Conservation (phyloP, 352 stramenopile species). For the Pythium chondricola region DNA sequence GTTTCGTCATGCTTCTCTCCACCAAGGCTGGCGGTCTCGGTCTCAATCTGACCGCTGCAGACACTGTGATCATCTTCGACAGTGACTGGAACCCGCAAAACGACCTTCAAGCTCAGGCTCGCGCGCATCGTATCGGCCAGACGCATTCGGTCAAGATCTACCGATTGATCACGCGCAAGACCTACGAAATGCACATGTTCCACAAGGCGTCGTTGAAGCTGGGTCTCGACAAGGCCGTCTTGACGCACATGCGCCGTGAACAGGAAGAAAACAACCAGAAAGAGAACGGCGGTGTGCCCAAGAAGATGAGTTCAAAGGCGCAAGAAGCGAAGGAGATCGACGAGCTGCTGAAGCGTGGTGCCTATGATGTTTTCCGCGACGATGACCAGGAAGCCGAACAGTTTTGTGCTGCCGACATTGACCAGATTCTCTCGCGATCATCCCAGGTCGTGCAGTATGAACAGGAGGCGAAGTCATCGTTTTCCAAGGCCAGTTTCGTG, state of each 20-base stretch:
- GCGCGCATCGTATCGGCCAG: slow-evolving; percentile 89
- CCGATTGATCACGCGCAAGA: slow-evolving; percentile 85
- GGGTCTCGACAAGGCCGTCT: slow-evolving; percentile 89
- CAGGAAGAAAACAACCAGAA: slow-evolving; percentile 68
- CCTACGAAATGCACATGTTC: slow-evolving; percentile 95
- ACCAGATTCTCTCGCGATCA: slow-evolving; percentile 93
- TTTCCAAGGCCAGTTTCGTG: slow-evolving; percentile 92
- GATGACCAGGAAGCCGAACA: slow-evolving; percentile 89
- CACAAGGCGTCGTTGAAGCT: slow-evolving; percentile 90
- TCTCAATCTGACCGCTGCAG: slow-evolving; percentile 89
- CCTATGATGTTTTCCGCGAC: slow-evolving; percentile 90
- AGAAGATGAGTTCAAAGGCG: slow-evolving; percentile 67
- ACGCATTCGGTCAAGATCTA: slow-evolving; percentile 90
- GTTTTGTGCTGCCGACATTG: slow-evolving; percentile 97
- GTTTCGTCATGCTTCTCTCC: slow-evolving; percentile 97
- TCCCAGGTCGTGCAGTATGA: slow-evolving; percentile 84
- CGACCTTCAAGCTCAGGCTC: slow-evolving; percentile 93
- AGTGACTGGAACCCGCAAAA: slow-evolving; percentile 98
- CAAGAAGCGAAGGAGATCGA: slow-evolving; percentile 90
- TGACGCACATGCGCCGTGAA: slow-evolving; percentile 88
- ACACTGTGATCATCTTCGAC: slow-evolving; percentile 98
- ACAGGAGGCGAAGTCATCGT: slow-evolving; percentile 78
- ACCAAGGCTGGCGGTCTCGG: slow-evolving; percentile 95
- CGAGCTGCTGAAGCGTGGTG: slow-evolving; percentile 86
- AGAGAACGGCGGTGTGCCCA: slow-evolving; percentile 8